phyloP scores from a whole-genome alignment of 2,329 filamentous ascomycete genomes.

The Stagonosporopsis cucurbitacearum region DNA sequence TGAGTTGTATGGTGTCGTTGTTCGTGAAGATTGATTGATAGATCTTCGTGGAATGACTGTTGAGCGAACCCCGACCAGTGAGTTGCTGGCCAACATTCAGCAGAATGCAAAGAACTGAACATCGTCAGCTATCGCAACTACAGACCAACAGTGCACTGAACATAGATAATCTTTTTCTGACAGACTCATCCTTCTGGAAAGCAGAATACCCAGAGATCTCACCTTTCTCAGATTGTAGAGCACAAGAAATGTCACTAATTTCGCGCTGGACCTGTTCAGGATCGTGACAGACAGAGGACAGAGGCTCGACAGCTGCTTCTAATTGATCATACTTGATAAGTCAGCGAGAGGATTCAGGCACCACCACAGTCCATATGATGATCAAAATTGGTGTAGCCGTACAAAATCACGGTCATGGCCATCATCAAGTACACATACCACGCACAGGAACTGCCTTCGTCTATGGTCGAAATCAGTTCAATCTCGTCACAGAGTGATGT shows the following conservation, averaged over 20 bases:
- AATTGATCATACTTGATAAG: slow-evolving; percentile 62
- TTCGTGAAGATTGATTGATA: slow-evolving; percentile 64
- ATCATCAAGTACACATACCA: slow-evolving; percentile 8
- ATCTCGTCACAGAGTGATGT: too few relatives aligned
- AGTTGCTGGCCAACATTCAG: slow-evolving; percentile 72
- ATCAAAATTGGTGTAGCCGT: slow-evolving; percentile 62
- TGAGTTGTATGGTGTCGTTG: slow-evolving; percentile 63
- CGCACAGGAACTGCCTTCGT: not conserved
- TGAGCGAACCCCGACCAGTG: slow-evolving; percentile 71
- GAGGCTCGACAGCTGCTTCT: slow-evolving; percentile 61
- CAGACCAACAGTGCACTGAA: not conserved
- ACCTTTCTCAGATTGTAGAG: slow-evolving; percentile 71
- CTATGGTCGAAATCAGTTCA: not conserved
- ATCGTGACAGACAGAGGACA: slow-evolving; percentile 63
- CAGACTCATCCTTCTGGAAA: slow-evolving; percentile 69
- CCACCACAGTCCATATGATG: slow-evolving; percentile 61
- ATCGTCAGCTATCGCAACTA: slow-evolving; percentile 18
- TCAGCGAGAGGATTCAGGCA: slow-evolving; percentile 44
- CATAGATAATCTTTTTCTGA: slow-evolving; percentile 64
- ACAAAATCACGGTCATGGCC: slow-evolving; percentile 6
- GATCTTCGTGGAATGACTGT: slow-evolving; percentile 71
- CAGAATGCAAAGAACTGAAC: slow-evolving; percentile 58
- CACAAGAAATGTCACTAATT: slow-evolving; percentile 66
- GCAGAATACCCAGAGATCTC: slow-evolving; percentile 66
- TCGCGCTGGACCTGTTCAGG: slow-evolving; percentile 69